Conservation (phyloP, 2,329 filamentous ascomycete genomes). For the Colletotrichum tropicicola region DNA sequence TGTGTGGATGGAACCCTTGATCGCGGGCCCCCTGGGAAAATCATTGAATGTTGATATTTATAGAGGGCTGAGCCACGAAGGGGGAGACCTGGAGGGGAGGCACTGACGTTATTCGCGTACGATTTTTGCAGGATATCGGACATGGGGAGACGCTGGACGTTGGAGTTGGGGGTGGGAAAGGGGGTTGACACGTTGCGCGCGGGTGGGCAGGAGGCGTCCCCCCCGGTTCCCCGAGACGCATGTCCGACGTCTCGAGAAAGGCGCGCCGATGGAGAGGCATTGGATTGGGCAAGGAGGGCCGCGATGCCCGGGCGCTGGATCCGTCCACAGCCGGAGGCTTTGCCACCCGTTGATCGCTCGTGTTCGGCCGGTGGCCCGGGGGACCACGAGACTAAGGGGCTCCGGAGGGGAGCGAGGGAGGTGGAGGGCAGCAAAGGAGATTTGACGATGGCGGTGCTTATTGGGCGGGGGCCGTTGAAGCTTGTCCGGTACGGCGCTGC, state of each 20-base stretch:
- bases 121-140: slow-evolving; percentile 5
- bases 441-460: slow-evolving; percentile 15
- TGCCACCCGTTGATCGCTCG: slow-evolving; percentile 29
- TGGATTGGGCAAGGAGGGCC: slow-evolving; percentile 7
- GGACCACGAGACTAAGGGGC: neutral
- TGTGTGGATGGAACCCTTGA: slow-evolving; percentile 22
- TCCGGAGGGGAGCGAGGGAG: no score
- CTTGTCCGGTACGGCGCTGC: neutral
- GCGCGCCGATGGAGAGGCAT: neutral
- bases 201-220: neutral
- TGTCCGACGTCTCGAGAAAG: slow-evolving; percentile 6
- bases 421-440: no score
- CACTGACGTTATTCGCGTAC: slow-evolving; percentile 26
- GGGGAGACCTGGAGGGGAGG: neutral
- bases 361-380: slow-evolving; percentile 27
- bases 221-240: slow-evolving; percentile 23
- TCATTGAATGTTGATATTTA: slow-evolving; percentile 29
- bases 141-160: neutral
- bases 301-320: slow-evolving; percentile 13
- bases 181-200: slow-evolving; percentile 3
- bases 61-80: slow-evolving; percentile 29
- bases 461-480: slow-evolving; percentile 24
- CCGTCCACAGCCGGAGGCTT: slow-evolving; percentile 25
- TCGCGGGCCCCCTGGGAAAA: slow-evolving; percentile 26
- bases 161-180: neutral